Base-by-base conservation (phyloP, 768 basidiomycete species). In the Collybiopsis luxurians region DNA sequence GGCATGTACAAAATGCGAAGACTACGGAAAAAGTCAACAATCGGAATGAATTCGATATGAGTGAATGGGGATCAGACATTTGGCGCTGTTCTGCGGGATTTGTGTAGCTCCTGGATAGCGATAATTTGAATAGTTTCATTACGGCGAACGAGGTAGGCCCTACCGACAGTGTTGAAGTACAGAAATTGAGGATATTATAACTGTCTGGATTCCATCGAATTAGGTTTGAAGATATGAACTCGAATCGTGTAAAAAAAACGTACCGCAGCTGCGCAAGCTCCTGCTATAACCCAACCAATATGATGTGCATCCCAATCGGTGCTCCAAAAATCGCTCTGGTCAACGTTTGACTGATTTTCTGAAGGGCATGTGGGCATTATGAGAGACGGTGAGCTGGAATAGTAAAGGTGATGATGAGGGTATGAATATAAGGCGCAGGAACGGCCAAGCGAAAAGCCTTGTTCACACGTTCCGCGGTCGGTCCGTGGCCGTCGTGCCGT, bases 1-100 rank as follows among this genome's bases (percentile, higher is more conserved):
- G 92, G 91, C 90, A 94, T 90, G 63, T 90, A 91, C 60, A 93
- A 65, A 45, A 93, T 84, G 57, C 91, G 84, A n/a, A 92, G 63
- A 57, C 88, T 90, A 65, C 13, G 39, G 12, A 26, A 49, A 30
- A 38, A 39, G n/a, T 7, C 28, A 61, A 34, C 24, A 26, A 12
- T 34, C 46, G 39, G 19, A 27, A 2, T 30, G 47, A 38, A 31
- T 44, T 23, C 24, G 47, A 40, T 42, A 46, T 49, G 13, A 59
- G 66, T 7, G 23, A 2, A 71, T 13, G 31, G 13, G 31, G 13
- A 13, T 34, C 80, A 63, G 64, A 90, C 91, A 92, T 83, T 72
- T 93, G 91, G 52, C 90, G 85, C 67, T 93, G 91, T 67, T 93
- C 85, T 39, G 71, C 69, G 6, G 76, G 87, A 45, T 84, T 85